Evolutionary conservation across 2,329 filamentous ascomycete species (phyloP).

Genomic region (Penicillium frequentans): DNA sequence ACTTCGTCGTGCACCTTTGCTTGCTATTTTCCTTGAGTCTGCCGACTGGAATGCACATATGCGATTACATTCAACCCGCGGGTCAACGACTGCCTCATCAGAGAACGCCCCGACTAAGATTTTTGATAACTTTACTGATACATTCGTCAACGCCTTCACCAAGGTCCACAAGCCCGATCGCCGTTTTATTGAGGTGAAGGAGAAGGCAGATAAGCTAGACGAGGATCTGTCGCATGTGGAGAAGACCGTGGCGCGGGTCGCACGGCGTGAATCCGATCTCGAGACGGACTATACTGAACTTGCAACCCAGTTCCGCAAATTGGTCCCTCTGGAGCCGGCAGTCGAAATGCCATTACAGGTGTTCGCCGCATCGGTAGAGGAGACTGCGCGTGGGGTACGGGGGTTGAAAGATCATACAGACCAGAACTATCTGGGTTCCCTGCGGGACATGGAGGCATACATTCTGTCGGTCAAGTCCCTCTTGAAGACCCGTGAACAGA

Average conservation of each 20-base stretch:
- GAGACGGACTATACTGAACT: constrained; percentile 87
- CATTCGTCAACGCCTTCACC: constrained; percentile 93
- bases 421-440: constrained; percentile 87
- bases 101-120: constrained; percentile 60
- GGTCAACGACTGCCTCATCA: constrained; percentile 50
- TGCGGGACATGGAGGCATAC: constrained; percentile 95
- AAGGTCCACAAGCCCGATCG: constrained; percentile 95
- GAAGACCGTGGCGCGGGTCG: constrained; percentile 91
- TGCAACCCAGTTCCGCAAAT: constrained; percentile 90
- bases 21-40: constrained; percentile 89
- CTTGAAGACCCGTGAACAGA: constrained; percentile 91
- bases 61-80: constrained; percentile 71
- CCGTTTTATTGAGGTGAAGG: constrained; percentile 89
- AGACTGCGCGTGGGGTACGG: constrained; percentile 75
- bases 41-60: constrained; percentile 97
- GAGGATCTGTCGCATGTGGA: constrained; percentile 91
- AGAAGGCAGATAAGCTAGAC: constrained; percentile 89
- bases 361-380: constrained; percentile 83
- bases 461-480: constrained; percentile 82
- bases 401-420: constrained; percentile 88
- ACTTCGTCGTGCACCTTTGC: constrained; percentile 75
- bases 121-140: constrained; percentile 93
- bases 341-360: constrained; percentile 79
- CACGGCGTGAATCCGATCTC: constrained; percentile 81
- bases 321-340: constrained; percentile 83